Percentiles rank a stretch among this genome's conserved stretches.
Conservation (phyloP, 2,329 filamentous ascomycete species). For the Penicillium occitanis region DNA sequence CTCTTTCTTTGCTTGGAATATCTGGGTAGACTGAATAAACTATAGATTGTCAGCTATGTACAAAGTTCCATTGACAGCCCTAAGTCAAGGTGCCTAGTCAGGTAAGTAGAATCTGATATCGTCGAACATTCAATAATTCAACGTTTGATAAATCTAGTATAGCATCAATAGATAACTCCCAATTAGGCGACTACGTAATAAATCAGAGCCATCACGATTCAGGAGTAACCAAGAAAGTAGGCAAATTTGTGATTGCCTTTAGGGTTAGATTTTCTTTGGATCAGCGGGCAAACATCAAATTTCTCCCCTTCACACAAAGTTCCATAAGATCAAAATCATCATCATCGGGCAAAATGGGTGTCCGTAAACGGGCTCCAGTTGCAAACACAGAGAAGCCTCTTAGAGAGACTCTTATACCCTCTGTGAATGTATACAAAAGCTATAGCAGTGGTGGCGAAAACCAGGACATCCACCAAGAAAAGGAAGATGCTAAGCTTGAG, state of each 20-base stretch:
- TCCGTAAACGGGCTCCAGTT: conserved; percentile 24
- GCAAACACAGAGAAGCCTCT: conserved; percentile 32
- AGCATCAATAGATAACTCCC: not conserved
- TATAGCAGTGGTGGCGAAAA: not conserved
- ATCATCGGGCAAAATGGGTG: not conserved
- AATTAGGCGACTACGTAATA: no score
- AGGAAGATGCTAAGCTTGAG: not conserved
- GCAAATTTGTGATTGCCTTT: not conserved
- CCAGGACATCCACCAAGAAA: not conserved
- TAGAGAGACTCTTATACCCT: conserved; percentile 31
- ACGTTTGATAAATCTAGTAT: not conserved
- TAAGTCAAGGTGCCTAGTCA: not conserved
- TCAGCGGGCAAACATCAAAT: conserved; percentile 4
- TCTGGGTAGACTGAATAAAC: not conserved
- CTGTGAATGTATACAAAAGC: conserved; percentile 14
- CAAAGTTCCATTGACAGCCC: not conserved
- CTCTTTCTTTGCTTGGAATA: not conserved
- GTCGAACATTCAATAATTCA: not conserved
- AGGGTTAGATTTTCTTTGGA: not conserved
- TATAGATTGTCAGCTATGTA: not conserved
- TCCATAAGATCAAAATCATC: not conserved
- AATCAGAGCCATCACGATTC: no score
- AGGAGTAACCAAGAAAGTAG: not conserved
- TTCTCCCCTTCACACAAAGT: not conserved
- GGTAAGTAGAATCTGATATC: not conserved